A percentile compares a stretch with the other conserved stretches of the same genome.
These are phyloP conservation scores for Xylariaceae sp. DNA, from an alignment of 2,329 filamentous ascomycete species.

Conservation along the genomic window DNA sequence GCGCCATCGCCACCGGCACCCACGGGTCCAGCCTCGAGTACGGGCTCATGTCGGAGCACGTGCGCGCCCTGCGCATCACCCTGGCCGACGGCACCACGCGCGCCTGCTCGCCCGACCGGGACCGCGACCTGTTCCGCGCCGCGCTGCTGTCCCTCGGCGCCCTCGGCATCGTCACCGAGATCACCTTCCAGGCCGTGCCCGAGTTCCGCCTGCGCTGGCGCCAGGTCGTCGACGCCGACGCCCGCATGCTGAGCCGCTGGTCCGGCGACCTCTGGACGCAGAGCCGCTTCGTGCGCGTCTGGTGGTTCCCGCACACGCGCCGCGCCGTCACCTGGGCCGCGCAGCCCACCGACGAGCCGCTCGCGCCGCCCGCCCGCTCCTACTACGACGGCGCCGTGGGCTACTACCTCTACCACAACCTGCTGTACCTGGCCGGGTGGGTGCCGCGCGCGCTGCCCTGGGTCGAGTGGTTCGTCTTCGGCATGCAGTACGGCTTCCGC, in stretches of 20 bases:
- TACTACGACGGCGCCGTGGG: conserved; percentile 81
- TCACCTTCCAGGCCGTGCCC: conserved; percentile 75
- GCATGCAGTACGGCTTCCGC: conserved; percentile 91
- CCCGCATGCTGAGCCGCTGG: conserved; percentile 65
- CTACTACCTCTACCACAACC: conserved; percentile 85
- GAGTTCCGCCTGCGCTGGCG: conserved; percentile 81
- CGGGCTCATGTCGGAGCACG: conserved; percentile 74
- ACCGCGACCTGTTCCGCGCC: conserved; percentile 77
- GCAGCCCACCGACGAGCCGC: conserved; percentile 61
- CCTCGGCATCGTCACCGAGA: conserved; percentile 81
- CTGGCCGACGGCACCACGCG: conserved; percentile 71
- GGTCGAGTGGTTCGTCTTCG: conserved; percentile 95
- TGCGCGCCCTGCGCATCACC: conserved; percentile 69
- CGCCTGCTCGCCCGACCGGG: conserved; percentile 60
- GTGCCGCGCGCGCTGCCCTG: conserved; percentile 73
- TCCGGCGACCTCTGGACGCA: conserved; percentile 68
- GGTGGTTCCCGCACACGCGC: conserved; percentile 94
- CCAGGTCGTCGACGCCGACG: conserved; percentile 68
- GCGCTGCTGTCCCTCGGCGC: conserved; percentile 82
- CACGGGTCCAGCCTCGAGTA: conserved; percentile 83
- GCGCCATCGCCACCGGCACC: conserved; percentile 86
- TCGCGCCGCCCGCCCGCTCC: conserved; percentile 51
- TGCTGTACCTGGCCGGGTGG: conserved; percentile 73
- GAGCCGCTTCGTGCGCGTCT: conserved; percentile 85
- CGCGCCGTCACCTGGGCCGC: conserved; percentile 85